Evolutionary conservation across 192 early-diverging fungal species (phyloP), one percentile per base, ranked within the genome.

Genomic region (Geranomyces michiganensis): DNA sequence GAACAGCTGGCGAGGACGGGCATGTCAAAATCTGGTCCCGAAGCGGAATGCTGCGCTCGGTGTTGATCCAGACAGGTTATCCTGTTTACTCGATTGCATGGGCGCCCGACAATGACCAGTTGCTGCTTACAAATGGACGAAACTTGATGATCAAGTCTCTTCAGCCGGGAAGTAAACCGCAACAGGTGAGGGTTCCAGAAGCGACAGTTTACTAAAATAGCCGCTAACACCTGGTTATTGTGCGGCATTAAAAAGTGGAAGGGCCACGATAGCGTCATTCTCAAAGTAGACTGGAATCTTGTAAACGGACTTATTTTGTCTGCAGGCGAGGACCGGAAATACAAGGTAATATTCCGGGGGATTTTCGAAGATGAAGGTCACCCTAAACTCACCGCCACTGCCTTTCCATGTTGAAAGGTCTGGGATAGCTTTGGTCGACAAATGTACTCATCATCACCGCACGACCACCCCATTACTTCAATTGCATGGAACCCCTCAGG

Each of bases 1-100:
- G n/a, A 22, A 45, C 64, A 84, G 84, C 75, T 0, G 86, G 86
- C 10, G 86, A 87, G 68, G 86, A 87, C 62, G 86, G 86, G 7
- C 65, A 79, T 9, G 67, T 78, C 22, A 87, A 87, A 65, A 85
- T 87, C 6, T 87, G 85, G 85, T 87, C 84, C 12, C 32, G 81
- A 43, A 83, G 79, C 53, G 86, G 86, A n/a, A 87, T 87, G 86
- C 77, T 87, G 21, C 77, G 86, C 44, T 86, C 86, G 8, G 70
- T 63, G 7, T 61, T 87, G 14, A 76, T 81, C 2, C 75, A 80
- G 36, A 62, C 55, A 73, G 81, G 81, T 17, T 85, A 79, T 60
- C 86, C 86, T 10, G 77, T 84, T 22, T 87, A 86, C 67, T 77
- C 80, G 1, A 43, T 81, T 15, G 74, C 76, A 5, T 87, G 85